Percentiles rank a stretch among this genome's conserved stretches.
These are phyloP conservation scores for Platanus orientalis DNA, from an alignment of 164 flowering plant genomes.

Conservation along the genomic window DNA sequence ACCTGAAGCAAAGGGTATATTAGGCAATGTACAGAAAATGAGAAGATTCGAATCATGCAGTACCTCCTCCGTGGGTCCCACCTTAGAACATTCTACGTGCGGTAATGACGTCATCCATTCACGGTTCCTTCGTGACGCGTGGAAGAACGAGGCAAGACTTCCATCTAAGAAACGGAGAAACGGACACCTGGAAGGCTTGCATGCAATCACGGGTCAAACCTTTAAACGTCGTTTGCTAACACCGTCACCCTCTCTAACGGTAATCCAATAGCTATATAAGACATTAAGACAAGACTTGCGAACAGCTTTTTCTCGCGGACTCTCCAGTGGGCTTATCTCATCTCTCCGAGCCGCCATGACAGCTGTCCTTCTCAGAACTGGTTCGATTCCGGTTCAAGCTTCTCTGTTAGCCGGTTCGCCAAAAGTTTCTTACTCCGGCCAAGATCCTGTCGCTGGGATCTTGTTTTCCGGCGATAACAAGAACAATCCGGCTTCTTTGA, in stretches of 20 bases:
- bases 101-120: not conserved
- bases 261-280: conserved; percentile 7
- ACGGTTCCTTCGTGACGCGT: not conserved
- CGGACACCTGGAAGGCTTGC: not conserved
- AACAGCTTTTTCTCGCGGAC: not conserved
- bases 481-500: conserved; percentile 20
- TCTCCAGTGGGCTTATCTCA: not conserved
- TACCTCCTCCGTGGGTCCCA: not conserved
- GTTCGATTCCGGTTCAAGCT: conserved; percentile 28
- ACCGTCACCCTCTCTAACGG: conserved; percentile 25
- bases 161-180: not conserved
- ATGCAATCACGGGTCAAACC: conserved; percentile 31
- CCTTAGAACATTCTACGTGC: not conserved
- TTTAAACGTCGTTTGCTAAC: conserved; percentile 9
- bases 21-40: not conserved
- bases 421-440: conserved; percentile 14
- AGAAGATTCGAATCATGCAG: not conserved
- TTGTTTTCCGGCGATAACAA: conserved; percentile 19
- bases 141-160: not conserved
- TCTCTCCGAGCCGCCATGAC: conserved; percentile 25
- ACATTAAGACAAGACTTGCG: not conserved
- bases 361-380: conserved; percentile 44
- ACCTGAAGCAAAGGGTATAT: not conserved
- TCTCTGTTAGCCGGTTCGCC: conserved; percentile 23
- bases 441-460: conserved; percentile 18